Evolutionary conservation across 1,284 basidiomycete genomes (phyloP).

Genomic region (Cutaneotrichosporon sp.): DNA sequence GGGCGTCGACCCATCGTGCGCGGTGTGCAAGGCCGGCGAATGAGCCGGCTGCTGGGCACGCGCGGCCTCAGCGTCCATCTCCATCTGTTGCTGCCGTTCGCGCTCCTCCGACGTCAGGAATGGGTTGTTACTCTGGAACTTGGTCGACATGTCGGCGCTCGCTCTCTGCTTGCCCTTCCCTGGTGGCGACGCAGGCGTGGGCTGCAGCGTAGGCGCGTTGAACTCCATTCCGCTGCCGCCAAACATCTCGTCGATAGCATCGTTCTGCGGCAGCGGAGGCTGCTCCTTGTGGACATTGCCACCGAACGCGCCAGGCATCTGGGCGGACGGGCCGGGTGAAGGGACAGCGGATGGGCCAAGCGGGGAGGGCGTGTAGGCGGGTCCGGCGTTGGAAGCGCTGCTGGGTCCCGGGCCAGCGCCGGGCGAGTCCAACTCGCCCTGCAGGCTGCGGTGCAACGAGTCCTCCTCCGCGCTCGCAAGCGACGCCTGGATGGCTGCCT

Average conservation of each 20-base stretch:
- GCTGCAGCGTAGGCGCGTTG: conserved; percentile 12
- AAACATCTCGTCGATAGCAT: conserved; percentile 18
- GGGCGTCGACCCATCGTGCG: not conserved
- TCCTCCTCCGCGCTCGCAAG: conserved; percentile 38
- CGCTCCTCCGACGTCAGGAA: conserved; percentile 67
- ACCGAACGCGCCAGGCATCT: not conserved
- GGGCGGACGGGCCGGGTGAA: not conserved
- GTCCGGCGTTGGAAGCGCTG: conserved; percentile 8
- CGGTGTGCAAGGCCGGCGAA: not conserved
- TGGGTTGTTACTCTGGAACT: conserved; percentile 47
- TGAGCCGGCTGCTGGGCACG: not conserved
- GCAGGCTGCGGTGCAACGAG: conserved; percentile 8
- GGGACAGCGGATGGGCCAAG: not conserved
- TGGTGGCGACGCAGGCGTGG: conserved; percentile 22
- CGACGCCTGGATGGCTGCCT: conserved; percentile 43
- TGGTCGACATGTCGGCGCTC: not conserved
- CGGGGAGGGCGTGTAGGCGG: not conserved
- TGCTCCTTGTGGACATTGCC: not conserved
- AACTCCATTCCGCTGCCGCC: conserved; percentile 19
- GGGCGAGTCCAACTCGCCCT: not conserved
- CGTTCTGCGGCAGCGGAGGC: not conserved
- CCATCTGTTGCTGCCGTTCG: conserved; percentile 55
- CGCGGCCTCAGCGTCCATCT: not conserved
- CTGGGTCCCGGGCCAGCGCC: not conserved
- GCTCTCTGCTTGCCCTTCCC: conserved; percentile 25